Conservation (phyloP, 495 filamentous ascomycete genomes). For the Lasiosphaeriaceae sp. region DNA sequence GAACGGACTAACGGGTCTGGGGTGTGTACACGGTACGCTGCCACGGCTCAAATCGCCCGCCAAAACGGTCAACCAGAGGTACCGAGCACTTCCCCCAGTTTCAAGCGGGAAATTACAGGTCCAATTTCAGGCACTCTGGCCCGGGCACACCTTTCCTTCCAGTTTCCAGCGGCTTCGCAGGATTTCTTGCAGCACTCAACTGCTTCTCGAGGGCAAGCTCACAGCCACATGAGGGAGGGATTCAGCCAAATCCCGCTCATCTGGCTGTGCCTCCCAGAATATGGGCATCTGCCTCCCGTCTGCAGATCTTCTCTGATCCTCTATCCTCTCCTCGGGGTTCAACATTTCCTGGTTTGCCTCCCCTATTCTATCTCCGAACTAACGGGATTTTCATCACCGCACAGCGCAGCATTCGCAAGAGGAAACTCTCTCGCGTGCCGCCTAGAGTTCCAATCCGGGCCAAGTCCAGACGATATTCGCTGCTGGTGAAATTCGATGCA, state of each 20-base stretch:
- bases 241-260: too few species aligned
- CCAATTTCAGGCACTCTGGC: conserved; percentile 19
- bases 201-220: neutral
- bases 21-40: conserved; percentile 11
- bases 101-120: conserved; percentile 28
- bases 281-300: too few species aligned
- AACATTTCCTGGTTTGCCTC: too few species aligned
- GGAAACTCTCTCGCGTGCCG: neutral
- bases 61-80: neutral
- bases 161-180: neutral
- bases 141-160: neutral
- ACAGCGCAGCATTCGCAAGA: neutral
- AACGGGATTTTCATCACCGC: neutral
- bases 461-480: conserved; percentile 2
- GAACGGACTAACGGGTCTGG: conserved; percentile 1
- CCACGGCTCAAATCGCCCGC: neutral
- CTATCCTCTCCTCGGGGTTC: too few species aligned
- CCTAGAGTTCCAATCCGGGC: conserved; percentile 1
- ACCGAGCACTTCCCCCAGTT: conserved; percentile 17
- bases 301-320: neutral
- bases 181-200: neutral
- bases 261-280: too few species aligned
- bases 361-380: neutral
- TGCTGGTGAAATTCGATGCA: conserved; percentile 22
- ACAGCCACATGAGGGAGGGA: too few species aligned